These are phyloP conservation scores for Mycosarcoma maydis DNA, from an alignment of 1,284 basidiomycete genomes.

Conservation along the genomic window DNA sequence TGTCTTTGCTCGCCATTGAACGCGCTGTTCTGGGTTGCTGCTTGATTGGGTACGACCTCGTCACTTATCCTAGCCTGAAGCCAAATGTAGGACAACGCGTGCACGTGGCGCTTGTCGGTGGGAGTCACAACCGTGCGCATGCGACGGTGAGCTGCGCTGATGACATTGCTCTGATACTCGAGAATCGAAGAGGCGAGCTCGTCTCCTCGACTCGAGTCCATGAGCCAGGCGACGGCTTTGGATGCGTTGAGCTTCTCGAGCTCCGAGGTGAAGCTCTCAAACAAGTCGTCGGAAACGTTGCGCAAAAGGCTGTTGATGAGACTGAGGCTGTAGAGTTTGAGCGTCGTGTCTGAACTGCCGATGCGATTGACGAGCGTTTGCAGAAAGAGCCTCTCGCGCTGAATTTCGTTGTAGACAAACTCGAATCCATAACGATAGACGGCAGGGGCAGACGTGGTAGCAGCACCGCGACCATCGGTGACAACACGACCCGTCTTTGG, in stretches of 20 bases:
- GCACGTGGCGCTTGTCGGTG: constrained; percentile 58
- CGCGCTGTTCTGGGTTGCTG: constrained; percentile 68
- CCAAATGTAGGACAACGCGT: constrained; percentile 61
- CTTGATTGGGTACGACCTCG: constrained; percentile 72
- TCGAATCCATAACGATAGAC: constrained; percentile 61
- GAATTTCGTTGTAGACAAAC: constrained; percentile 57
- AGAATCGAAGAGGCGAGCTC: constrained; percentile 86
- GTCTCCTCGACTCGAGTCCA: constrained; percentile 85
- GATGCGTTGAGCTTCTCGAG: constrained; percentile 82
- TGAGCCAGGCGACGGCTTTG: constrained; percentile 73
- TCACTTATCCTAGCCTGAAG: constrained; percentile 57
- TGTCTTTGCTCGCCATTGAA: constrained; percentile 66
- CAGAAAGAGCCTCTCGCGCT: constrained; percentile 58
- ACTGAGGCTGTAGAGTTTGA: constrained; percentile 60
- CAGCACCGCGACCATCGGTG: constrained; percentile 27
- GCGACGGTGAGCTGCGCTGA: constrained; percentile 81
- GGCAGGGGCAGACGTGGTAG: constrained; percentile 16
- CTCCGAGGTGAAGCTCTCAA: constrained; percentile 80
- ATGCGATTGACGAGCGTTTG: constrained; percentile 60
- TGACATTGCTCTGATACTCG: constrained; percentile 89
- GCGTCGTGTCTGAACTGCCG: constrained; percentile 62
- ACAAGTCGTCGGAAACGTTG: constrained; percentile 78
- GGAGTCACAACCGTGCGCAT: constrained; percentile 77
- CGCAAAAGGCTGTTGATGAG: constrained; percentile 84
- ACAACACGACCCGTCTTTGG: constrained; percentile 40